Base-by-base conservation (phyloP, 257 asterid genomes). In the Salvia rosmarinus region DNA sequence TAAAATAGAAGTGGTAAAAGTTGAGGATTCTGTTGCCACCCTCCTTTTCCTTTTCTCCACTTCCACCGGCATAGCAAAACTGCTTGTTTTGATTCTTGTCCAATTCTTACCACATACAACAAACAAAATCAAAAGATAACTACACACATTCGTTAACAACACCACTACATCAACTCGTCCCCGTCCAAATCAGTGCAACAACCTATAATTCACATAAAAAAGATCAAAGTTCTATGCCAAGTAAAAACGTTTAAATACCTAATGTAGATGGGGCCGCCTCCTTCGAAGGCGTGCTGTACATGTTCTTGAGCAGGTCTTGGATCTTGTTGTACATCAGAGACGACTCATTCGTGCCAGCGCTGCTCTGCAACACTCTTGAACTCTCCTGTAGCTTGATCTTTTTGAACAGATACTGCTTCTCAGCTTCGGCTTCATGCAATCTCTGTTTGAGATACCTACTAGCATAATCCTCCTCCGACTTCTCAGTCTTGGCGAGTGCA, bases 391-490 rank as follows among this genome's bases (percentile, higher is more conserved):
- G 95, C 87, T 91, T 91, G 17, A 94, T 82, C 75, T 89, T 94
- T 82, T 94, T 96, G 9, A 91, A 84, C 60, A 94, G 42, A 71
- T 87, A 89, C 78, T 91, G 96, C 75, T 88, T 94, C 92, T 94
- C 98, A 11, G 96, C 96, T 78, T 94, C 98, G 2, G 98, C 98
- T 78, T 94, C 98, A 3, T 84, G 95, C 82, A 94, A 71, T 32
- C 96, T 85, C 75, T 94, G 98, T 77, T 94, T 89, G 42, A 94
- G 89, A 73, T 94, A 94, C 81, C 95, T 81, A 78, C 96, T 91
- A 2, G 96, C 85, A 30, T 91, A 94, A 76, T 94, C 97, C 73
- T 94, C 98, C 68, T 89, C 96, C 0, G 96, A 84, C 74, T 89
- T 94, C 64, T 91, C 96, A 0, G 91, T 85, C 82, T 91, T 94